Conservation (phyloP, 2,329 filamentous ascomycete species). For the Lasiodiplodia hormozganensis region DNA sequence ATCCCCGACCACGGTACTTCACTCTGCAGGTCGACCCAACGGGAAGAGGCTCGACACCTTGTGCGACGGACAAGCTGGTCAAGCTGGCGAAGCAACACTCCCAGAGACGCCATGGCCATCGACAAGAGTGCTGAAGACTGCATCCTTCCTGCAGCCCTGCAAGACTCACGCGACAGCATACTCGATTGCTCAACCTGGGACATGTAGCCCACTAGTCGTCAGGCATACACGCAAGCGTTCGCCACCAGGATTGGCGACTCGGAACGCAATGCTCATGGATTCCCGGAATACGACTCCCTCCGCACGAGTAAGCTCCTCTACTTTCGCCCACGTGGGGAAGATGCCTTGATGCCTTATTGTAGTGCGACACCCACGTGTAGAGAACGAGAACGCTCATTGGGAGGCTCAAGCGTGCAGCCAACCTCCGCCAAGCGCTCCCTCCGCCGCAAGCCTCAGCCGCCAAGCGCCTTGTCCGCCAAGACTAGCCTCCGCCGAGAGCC, state of each 20-base stretch:
- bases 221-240: neutral
- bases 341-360: neutral
- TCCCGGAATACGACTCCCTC: neutral
- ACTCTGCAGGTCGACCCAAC: neutral
- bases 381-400: neutral
- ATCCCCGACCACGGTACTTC: neutral
- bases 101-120: neutral
- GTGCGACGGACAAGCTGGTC: neutral
- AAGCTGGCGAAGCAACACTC: neutral
- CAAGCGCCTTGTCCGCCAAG: constrained; percentile 11
- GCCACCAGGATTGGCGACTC: neutral
- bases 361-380: neutral
- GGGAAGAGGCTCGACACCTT: neutral
- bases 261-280: neutral
- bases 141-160: too few species aligned
- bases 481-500: neutral
- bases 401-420: constrained; percentile 6
- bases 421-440: neutral
- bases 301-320: neutral
- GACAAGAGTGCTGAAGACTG: neutral
- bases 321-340: neutral
- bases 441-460: neutral
- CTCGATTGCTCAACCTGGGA: neutral
- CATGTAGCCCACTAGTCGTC: neutral
- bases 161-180: neutral